These are phyloP conservation scores for Calonectria naviculata DNA, from an alignment of 2,329 filamentous ascomycete genomes.

Conservation along the genomic window DNA sequence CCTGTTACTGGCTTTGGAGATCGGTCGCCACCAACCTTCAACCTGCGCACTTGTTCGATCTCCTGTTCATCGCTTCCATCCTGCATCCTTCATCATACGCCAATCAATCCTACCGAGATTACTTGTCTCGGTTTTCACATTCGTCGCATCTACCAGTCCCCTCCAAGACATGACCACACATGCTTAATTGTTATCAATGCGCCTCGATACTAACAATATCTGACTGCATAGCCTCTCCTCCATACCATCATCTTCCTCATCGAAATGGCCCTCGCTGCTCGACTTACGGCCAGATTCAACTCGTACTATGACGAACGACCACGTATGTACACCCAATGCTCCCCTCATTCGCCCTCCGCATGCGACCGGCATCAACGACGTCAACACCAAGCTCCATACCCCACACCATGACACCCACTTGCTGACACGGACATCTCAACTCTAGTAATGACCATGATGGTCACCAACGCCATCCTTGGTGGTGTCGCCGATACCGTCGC, in stretches of 20 bases:
- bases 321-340: slow-evolving; percentile 59
- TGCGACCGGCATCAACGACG: background rate
- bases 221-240: slow-evolving; percentile 77
- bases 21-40: slow-evolving; percentile 5
- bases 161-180: background rate
- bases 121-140: background rate
- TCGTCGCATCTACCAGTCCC: background rate
- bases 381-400: background rate
- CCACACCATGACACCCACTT: slow-evolving; percentile 5
- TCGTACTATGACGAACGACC: slow-evolving; percentile 92
- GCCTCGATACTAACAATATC: slow-evolving; percentile 35
- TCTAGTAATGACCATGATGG: slow-evolving; percentile 95
- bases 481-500: slow-evolving; percentile 97
- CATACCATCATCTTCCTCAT: slow-evolving; percentile 87
- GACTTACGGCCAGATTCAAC: slow-evolving; percentile 90
- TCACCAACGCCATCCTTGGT: slow-evolving; percentile 95
- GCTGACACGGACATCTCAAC: slow-evolving; percentile 14
- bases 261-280: slow-evolving; percentile 87
- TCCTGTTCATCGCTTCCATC: background rate
- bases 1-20: slow-evolving; percentile 8
- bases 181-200: slow-evolving; percentile 18
- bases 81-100: background rate
- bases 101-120: background rate
- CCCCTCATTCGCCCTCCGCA: background rate
- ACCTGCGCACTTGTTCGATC: background rate